Evolutionary conservation across 2,329 filamentous ascomycete genomes (phyloP), one percentile per base, ranked within the genome.

Genomic region (Microthyrium microscopicum): DNA sequence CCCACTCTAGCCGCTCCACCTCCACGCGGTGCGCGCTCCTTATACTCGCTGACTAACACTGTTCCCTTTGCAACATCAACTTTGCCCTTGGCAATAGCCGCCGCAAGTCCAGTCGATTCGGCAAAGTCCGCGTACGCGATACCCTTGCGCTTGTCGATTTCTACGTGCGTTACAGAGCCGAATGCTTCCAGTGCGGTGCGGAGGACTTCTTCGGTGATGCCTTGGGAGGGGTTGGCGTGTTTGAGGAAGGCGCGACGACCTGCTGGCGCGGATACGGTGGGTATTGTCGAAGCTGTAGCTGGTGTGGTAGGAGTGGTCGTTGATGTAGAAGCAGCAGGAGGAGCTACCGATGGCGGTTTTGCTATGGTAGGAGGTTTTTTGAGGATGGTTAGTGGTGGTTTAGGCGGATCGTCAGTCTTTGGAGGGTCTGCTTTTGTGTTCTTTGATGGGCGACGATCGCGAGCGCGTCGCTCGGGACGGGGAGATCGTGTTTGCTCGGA

Each of bases 41-140:
- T 83, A 31, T 78, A 70, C 56, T 93, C 85, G 17, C 92, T 59
- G 2, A 95, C 79, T 42, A 91, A 81, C 2, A 95, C 82, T 7
- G 77, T 76, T 5, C 81, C 84, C 50, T 91, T 79, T 1, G 78
- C 85, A 8, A 95, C 76, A 15, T 77, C 61, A 20, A 94, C 68
- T 0, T 81, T 82, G 47, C 83, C 91, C 9, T 79, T 80, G 12
- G 73, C 68, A 48, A 93, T 73, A 4, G 87, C 87, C 47, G 80
- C 83, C 45, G 70, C 70, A 18, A 95, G 62, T 7, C 69, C 66
- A 6, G 75, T 72, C 1, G 76, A 66, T 16, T 83, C 74, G 7
- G 70, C 68, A 57, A 94, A 95, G 41, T 93, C 81, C 25, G 92
- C 77, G 50, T 94, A 93, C 3, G 84, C 87, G 46, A 93, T 92